Evolutionary conservation across 805 yeast genomes (phyloP).

Genomic region (Myxozyma nipponensis): DNA sequence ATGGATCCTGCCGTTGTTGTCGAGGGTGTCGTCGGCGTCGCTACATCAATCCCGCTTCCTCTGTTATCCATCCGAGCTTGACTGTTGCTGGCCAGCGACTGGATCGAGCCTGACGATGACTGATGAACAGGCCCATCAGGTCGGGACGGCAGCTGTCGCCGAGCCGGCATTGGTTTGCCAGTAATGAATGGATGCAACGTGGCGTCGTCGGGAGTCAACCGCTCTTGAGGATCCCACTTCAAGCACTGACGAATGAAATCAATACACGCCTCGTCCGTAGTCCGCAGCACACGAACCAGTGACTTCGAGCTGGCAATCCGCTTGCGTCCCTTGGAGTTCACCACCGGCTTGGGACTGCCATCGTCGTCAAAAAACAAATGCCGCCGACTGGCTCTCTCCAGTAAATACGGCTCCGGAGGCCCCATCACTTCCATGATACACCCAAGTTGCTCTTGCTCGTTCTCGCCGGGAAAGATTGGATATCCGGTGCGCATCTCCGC

Average conservation of each 20-base stretch:
- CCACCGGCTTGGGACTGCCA: slow-evolving; percentile 35
- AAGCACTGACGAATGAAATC: slow-evolving; percentile 56
- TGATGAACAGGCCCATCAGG: not conserved
- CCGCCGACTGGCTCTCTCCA: slow-evolving; percentile 37
- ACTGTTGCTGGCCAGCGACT: no score
- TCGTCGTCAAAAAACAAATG: slow-evolving; percentile 39
- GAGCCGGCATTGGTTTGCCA: slow-evolving; percentile 23
- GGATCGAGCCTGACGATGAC: not conserved
- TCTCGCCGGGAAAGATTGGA: slow-evolving; percentile 93
- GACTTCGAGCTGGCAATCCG: slow-evolving; percentile 31
- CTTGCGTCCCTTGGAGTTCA: slow-evolving; percentile 29
- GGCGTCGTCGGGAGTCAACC: slow-evolving; percentile 39
- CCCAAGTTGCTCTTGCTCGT: slow-evolving; percentile 80
- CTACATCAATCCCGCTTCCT: no score
- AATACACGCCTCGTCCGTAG: slow-evolving; percentile 32
- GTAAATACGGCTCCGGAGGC: slow-evolving; percentile 59
- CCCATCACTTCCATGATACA: slow-evolving; percentile 89
- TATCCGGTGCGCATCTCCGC: slow-evolving; percentile 91
- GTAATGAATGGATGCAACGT: slow-evolving; percentile 39
- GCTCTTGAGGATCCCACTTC: slow-evolving; percentile 66
- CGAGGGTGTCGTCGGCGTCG: no score
- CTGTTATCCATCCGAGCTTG: no score
- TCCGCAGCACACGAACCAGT: slow-evolving; percentile 30
- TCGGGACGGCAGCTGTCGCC: not conserved
- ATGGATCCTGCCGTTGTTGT: no score